These are phyloP conservation scores for Ganoderma lucidum DNA, from an alignment of 1,284 basidiomycete genomes.

Conservation along the genomic window DNA sequence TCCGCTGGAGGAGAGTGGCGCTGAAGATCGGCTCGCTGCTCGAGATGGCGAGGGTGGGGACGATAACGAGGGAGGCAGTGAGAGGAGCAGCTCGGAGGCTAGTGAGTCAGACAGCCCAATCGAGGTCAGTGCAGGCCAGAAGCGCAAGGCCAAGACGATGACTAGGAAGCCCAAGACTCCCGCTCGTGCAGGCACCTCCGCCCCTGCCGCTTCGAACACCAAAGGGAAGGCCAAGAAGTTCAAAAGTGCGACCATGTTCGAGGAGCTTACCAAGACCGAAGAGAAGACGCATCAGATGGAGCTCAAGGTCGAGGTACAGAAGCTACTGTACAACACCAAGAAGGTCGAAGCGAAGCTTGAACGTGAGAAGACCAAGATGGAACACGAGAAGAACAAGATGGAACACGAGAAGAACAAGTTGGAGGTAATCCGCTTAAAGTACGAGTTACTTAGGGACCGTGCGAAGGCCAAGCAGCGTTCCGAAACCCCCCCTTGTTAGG, in stretches of 20 bases:
- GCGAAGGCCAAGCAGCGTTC: background rate
- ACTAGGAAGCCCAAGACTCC: background rate
- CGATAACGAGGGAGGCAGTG: too few relatives aligned
- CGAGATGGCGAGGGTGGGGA: background rate
- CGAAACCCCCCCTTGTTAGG: too few relatives aligned
- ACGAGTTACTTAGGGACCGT: background rate
- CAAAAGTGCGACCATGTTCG: background rate
- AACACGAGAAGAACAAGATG: too few relatives aligned
- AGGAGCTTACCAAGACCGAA: background rate
- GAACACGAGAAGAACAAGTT: too few relatives aligned
- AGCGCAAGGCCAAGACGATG: background rate
- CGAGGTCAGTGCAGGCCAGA: background rate
- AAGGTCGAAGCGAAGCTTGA: background rate
- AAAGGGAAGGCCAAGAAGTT: background rate
- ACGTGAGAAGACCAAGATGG: background rate
- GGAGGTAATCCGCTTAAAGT: background rate
- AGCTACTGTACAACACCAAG: background rate
- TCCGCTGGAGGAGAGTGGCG: background rate
- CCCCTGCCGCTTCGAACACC: background rate
- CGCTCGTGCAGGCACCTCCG: background rate
- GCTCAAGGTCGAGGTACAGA: background rate
- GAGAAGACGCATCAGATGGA: background rate
- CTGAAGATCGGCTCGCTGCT: background rate
- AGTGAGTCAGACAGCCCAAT: background rate
- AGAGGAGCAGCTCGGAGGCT: background rate